phyloP scores from a whole-genome alignment of 176 grass and related monocot species.

The Raddia guianensis region DNA sequence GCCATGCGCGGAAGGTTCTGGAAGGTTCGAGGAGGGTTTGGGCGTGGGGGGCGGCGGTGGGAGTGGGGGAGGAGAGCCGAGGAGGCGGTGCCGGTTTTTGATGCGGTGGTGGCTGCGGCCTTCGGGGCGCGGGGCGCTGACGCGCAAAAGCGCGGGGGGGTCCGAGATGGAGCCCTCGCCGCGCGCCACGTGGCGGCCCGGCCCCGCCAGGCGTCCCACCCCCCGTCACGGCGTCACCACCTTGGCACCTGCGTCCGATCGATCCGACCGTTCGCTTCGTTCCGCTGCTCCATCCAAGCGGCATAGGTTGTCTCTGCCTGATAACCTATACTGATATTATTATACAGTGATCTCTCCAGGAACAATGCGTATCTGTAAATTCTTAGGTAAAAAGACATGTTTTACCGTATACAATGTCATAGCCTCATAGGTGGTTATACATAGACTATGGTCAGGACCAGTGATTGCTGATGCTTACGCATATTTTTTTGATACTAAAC shows the following conservation, averaged over 20 bases:
- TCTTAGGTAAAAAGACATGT: too few species aligned
- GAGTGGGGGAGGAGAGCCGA: not conserved
- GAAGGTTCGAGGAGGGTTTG: slow-evolving; percentile 8
- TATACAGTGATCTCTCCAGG: too few species aligned
- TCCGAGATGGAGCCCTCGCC: not conserved
- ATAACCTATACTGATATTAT: too few species aligned
- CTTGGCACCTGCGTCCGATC: not conserved
- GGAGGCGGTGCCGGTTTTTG: slow-evolving; percentile 14
- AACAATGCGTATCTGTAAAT: too few species aligned
- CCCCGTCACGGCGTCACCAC: slow-evolving; percentile 22
- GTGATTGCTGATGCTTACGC: too few species aligned
- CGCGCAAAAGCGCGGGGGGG: slow-evolving; percentile 23
- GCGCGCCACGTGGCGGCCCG: slow-evolving; percentile 19
- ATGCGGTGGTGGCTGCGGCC: slow-evolving; percentile 1
- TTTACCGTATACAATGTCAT: too few species aligned
- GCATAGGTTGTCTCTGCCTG: too few species aligned
- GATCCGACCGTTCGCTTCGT: not conserved
- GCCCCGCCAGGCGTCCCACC: slow-evolving; percentile 25
- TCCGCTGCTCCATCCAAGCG: too few species aligned
- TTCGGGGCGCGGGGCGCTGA: slow-evolving; percentile 33
- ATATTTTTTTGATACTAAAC: too few species aligned
- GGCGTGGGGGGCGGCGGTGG: not conserved
- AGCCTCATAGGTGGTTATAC: too few species aligned
- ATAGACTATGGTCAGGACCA: too few species aligned
- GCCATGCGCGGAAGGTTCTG: slow-evolving; percentile 34